Evolutionary conservation across 2,329 filamentous ascomycete species (phyloP), one percentile per base, ranked within the genome.

Genomic region (Talaromyces rugulosus): DNA sequence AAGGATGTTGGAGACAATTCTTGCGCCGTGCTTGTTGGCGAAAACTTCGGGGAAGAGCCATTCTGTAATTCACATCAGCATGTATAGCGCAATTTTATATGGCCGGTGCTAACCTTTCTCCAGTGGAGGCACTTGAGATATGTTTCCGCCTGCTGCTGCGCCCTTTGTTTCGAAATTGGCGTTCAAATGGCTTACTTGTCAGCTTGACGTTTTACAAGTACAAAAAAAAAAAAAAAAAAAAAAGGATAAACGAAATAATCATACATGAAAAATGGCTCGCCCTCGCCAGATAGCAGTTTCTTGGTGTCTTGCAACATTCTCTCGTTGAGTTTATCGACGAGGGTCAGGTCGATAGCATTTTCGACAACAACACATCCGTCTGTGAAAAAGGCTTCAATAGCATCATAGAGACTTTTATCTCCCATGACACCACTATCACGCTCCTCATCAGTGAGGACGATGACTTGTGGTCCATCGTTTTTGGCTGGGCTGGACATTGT

Each of bases 261-360:
- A 23, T 52, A 52, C 56, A 36, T 59, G 31, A 59, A 59, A 11
- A 36, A 44, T 2, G 52, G 18, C 18, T 59, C 36, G 2, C 56
- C 56, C 23, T 44, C 47, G 1, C 56, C 56, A 34, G 42, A 31
- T 34, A 59, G 44, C 16, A 59, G 33, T 27, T 59, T 59, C 9
- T 59, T 27, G n/a, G 56, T 59, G 23, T 59, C 56, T 52, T 59
- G 56, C 44, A 59, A 31, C 56, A 59, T 59, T 50, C 56, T 51
- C n/a, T 51, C 30, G 36, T 59, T 59, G 30, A 59, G 36, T 3
- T 59, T 59, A 44, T 59, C 56, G 30, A 59, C 52, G 16, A 59
- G 52, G 27, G 9, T 34, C 14, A 27, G 28, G 33, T 59, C 44
- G 7, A 59, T 59, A 11, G 56, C 56, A 59, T 59, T 59, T 12